Evolutionary conservation across 345 rosid genomes (phyloP).

Genomic region (Passiflora organensis): DNA sequence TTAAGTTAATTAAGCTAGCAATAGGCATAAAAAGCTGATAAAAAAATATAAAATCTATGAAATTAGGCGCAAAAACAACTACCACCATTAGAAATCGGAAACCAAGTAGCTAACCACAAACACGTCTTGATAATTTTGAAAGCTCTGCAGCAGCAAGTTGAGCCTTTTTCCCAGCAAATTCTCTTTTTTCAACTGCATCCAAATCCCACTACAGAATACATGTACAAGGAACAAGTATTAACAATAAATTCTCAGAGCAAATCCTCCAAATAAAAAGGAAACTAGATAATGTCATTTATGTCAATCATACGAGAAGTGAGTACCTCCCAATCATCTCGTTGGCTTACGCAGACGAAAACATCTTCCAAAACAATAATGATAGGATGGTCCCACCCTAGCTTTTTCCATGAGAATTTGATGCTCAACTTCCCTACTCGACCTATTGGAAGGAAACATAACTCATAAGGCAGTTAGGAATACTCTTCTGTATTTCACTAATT

Average conservation of each 20-base stretch:
- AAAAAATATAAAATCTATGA: no score
- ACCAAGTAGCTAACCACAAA: slow-evolving; percentile 50
- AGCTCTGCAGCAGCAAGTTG: slow-evolving; percentile 94
- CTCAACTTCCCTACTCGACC: slow-evolving; percentile 75
- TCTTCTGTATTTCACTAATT: no score
- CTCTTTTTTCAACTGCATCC: slow-evolving; percentile 75
- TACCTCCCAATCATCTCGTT: slow-evolving; percentile 75
- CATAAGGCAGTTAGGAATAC: not conserved
- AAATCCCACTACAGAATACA: slow-evolving; percentile 53
- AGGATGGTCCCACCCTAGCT: slow-evolving; percentile 66
- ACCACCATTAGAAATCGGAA: slow-evolving; percentile 1
- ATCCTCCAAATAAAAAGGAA: not conserved
- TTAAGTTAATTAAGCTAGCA: no score
- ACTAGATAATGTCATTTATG: not conserved
- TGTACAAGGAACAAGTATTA: not conserved
- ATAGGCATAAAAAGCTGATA: no score
- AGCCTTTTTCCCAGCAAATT: slow-evolving; percentile 82
- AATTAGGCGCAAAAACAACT: no score
- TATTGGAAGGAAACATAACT: slow-evolving; percentile 10
- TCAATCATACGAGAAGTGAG: not conserved
- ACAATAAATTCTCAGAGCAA: not conserved
- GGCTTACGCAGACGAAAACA: slow-evolving; percentile 64
- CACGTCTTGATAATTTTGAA: slow-evolving; percentile 67
- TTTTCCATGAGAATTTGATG: slow-evolving; percentile 79
- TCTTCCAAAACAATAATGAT: slow-evolving; percentile 64